Base-by-base conservation (phyloP, 106 monocot species). In the Chionographis japonica region DNA sequence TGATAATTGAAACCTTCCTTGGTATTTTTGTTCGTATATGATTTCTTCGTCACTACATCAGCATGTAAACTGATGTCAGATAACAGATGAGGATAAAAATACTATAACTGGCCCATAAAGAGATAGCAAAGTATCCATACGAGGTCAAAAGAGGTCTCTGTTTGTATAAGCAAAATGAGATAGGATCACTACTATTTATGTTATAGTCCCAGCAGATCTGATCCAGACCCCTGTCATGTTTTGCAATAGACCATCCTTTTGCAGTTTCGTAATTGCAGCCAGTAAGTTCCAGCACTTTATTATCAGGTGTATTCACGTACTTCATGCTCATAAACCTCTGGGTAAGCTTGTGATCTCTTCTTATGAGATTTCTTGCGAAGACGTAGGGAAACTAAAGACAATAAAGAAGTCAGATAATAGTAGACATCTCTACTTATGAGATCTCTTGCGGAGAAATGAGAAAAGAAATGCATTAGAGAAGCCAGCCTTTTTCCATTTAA, bases 161-260 rank as follows among this genome's bases (percentile, higher is more conserved):
- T 68, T 82, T 84, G 61, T 73, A 55, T 19, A 85, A 43, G 52
- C 90, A 94, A 61, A 67, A 74, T 64, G 82, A 61, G 27, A 53
- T 36, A 37, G 62, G 73, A 57, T 55, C 52, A 39, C 38, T 80
- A 52, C 54, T 69, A 55, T 60, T 81, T 49, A 62, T 61, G 49
- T 58, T 54, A 72, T 74, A 35, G 12, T 78, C 63, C 85, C 87
- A 87, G 74, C 87, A 94, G 52, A 90, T 84, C 59, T 77, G 66
- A 65, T 84, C 74, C 36, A 16, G 14, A 1, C 59, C 69, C 36
- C 60, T 50, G 16, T 75, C 50, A 66, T 77, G 37, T 14, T 12
- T 40, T 35, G 37, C 15, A 56, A 67, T 40, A 66, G 39, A 38
- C 94, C 94, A 94, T 16, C 87, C 80, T 67, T 68, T 84, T 61